Conservation (phyloP, 148 eudicot genomes). For the Hydrangea macrophylla region DNA sequence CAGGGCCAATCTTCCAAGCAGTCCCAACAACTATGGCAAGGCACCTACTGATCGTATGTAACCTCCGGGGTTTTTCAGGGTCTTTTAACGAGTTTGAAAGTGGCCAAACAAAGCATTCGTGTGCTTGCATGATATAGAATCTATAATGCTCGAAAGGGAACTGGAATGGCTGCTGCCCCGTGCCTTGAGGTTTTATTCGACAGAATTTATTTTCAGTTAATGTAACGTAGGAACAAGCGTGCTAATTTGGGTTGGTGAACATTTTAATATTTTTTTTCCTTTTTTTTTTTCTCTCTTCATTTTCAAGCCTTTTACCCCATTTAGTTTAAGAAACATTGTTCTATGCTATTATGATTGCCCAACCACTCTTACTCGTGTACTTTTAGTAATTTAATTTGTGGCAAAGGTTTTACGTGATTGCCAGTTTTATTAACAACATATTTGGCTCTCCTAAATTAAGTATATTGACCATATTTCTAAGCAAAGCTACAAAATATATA, state of each 20-base stretch:
- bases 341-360: neutral
- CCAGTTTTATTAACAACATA: neutral
- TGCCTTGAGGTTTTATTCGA: slow-evolving; percentile 49
- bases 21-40: slow-evolving; percentile 82
- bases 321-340: neutral
- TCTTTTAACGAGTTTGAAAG: slow-evolving; percentile 42
- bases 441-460: neutral
- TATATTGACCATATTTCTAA: no score
- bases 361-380: neutral
- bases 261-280: neutral
- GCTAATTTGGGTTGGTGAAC: slow-evolving; percentile 39
- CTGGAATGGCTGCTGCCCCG: slow-evolving; percentile 43
- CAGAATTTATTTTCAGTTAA: slow-evolving; percentile 28
- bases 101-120: slow-evolving; percentile 23
- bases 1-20: slow-evolving; percentile 78
- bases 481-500: no score
- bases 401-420: neutral
- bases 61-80: slow-evolving; percentile 42
- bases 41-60: slow-evolving; percentile 54
- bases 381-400: neutral
- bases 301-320: neutral
- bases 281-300: neutral
- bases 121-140: slow-evolving; percentile 9
- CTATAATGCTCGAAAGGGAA: slow-evolving; percentile 4
- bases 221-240: slow-evolving; percentile 56